Base-by-base conservation (phyloP, 306 rosid genomes). In the Astragalus membranaceus region DNA sequence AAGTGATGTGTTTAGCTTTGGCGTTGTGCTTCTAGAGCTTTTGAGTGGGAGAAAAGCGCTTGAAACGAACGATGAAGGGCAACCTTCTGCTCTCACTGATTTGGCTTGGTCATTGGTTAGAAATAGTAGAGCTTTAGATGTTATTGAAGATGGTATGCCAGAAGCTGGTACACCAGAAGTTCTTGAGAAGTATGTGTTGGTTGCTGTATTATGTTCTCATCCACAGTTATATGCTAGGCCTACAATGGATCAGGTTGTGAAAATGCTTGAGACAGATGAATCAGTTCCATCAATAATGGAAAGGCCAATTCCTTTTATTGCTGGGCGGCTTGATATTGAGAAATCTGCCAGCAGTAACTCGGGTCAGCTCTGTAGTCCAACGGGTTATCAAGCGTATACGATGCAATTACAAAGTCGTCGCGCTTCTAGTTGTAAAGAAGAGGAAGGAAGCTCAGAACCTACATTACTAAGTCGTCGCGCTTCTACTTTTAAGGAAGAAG, bases 191-290 rank as follows among this genome's bases (percentile, higher is more conserved):
- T 87, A 87, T 69, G 92, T 94, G 43, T 64, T 94, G 70, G 77
- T 94, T 75, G 92, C 96, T 32, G 88, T 94, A 7, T 81, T 91
- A 12, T 94, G 99, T 69, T 91, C 99, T 56, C 99, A 91, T 79
- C 99, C 99, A 3, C 97, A 90, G 82, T 49, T 91, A 62, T 79
- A 91, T 66, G 99, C 97, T 2, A 87, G 99, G 85, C 99, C 99
- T 43, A 83, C 99, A 10, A 94, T 94, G 99, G 99, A 94, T 73
- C 97, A 88, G 79, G 96, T 89, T 47, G 95, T 91, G 39, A 94
- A 88, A 82, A 91, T 94, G 97, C 74, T 94, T 73, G 99, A 94
- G 74, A 87, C 97, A 1, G 97, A 89, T 39, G 61, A 85, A 48
- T 74, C 85, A 2, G 85, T 94, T n/a, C 97, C 99, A 0, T 79